phyloP scores from a whole-genome alignment of 768 basidiomycete species.

The Cystobasidium tubakii region DNA sequence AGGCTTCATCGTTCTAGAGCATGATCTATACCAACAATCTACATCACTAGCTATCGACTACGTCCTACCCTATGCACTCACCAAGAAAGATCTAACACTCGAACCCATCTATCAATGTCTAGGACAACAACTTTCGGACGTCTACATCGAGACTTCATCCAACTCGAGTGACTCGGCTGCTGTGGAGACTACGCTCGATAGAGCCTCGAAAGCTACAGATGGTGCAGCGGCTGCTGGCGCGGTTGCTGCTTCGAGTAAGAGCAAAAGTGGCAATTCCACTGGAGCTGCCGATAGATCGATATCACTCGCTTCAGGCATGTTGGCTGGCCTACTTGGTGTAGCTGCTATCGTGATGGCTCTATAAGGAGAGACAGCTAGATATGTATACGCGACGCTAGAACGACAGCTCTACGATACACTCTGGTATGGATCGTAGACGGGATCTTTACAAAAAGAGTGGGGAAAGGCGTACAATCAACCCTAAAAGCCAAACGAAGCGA shows the following conservation, averaged over 20 bases:
- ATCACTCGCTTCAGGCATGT: not conserved
- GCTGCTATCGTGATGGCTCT: not conserved
- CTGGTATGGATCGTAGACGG: too few species aligned
- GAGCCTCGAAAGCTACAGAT: not conserved
- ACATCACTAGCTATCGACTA: slow-evolving; percentile 82
- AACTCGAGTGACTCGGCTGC: slow-evolving; percentile 51
- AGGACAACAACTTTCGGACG: slow-evolving; percentile 57
- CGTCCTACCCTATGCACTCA: slow-evolving; percentile 72
- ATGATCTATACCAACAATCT: slow-evolving; percentile 62
- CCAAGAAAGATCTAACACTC: slow-evolving; percentile 63
- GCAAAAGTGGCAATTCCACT: not conserved
- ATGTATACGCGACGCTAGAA: too few species aligned
- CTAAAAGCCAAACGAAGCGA: too few species aligned
- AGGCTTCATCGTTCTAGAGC: slow-evolving; percentile 84
- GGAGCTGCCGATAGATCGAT: not conserved
- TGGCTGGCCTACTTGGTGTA: not conserved
- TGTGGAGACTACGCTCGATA: slow-evolving; percentile 24
- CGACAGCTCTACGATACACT: too few species aligned
- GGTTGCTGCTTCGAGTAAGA: not conserved
- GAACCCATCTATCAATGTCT: slow-evolving; percentile 67
- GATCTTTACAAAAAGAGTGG: too few species aligned
- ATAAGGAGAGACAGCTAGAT: too few species aligned
- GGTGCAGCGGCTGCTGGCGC: not conserved
- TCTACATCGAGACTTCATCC: slow-evolving; percentile 76
- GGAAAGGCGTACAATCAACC: too few species aligned